Evolutionary conservation across 2,329 filamentous ascomycete species (phyloP), one percentile per base, ranked within the genome.

Genomic region (Corynespora cassiicola): DNA sequence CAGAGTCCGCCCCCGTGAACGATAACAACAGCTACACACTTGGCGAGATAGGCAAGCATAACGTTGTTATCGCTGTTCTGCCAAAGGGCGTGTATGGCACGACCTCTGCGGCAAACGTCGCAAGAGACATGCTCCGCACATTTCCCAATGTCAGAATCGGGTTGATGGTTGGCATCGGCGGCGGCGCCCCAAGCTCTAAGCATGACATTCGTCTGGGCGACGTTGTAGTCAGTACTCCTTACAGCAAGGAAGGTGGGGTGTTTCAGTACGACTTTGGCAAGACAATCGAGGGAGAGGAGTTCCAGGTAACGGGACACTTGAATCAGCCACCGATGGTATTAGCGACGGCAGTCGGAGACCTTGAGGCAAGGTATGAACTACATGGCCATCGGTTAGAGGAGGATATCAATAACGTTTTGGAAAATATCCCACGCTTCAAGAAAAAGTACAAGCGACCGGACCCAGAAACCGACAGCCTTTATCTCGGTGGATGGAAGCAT

Each of bases 191-290:
- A 12, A 7, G 25, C 16, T 31, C 25, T 3, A n/a, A 24, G 14
- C 12, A 23, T 18, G 24, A 40, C 14, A 17, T 40, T 14, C 31
- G 24, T 26, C 37, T 40, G 9, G 37, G 37, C 3, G 37, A 36
- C 18, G 31, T 40, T 5, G 37, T 40, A 18, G 31, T 40, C 36
- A 39, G 36, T 23, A 38, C 20, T 31, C 51, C 49, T 4, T 32
- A 30, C 23, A 47, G 40, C 12, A 48, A 49, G 11, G 32, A 52
- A 23, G 40, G 49, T 21, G 51, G 51, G 19, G 51, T 58, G 8
- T 12, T 58, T 20, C 45, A 50, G 32, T 56, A 54, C 38, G 51
- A 58, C 14, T n/a, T n/a, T n/a, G n/a, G n/a, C n/a, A n/a, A n/a
- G n/a, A n/a, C n/a, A n/a, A n/a, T n/a, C n/a, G n/a, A n/a, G n/a